A percentile compares a stretch with the other conserved stretches of the same genome.
Conservation (phyloP, 192 early-diverging fungal genomes). For the Gorgonomyces haynaldii region DNA sequence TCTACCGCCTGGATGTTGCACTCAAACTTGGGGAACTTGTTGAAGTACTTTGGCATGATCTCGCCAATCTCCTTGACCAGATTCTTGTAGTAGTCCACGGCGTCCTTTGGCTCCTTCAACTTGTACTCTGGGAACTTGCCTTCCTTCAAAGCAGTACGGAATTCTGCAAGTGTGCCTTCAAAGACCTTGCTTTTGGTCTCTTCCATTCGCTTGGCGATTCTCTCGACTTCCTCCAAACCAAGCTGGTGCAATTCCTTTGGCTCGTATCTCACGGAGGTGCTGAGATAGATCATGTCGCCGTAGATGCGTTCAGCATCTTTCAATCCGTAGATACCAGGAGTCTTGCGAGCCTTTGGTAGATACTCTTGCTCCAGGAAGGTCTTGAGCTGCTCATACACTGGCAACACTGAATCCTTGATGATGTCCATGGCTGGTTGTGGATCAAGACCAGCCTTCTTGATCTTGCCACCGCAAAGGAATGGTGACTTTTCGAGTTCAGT, state of each 20-base stretch:
- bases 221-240: slow-evolving; percentile 1
- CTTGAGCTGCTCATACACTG: not conserved
- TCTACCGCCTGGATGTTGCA: not conserved
- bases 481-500: not conserved
- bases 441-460: not conserved
- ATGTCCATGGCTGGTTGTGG: not conserved
- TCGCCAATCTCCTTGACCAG: not conserved
- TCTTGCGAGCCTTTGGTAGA: not conserved
- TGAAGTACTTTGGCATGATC: slow-evolving; percentile 2
- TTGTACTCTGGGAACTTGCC: slow-evolving; percentile 19
- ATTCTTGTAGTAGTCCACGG: slow-evolving; percentile 5
- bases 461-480: not conserved
- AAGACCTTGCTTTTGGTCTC: slow-evolving; percentile 16
- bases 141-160: slow-evolving; percentile 17
- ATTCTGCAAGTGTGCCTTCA: slow-evolving; percentile 21
- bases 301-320: not conserved
- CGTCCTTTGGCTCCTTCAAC: slow-evolving; percentile 10
- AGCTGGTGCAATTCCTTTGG: slow-evolving; percentile 2
- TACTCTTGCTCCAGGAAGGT: not conserved
- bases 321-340: slow-evolving; percentile 2
- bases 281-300: not conserved
- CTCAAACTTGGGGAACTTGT: not conserved
- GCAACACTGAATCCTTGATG: not conserved
- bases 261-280: not conserved
- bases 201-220: slow-evolving; percentile 21